phyloP scores from a whole-genome alignment of 768 basidiomycete species.

The Leucocoprinus sp. region DNA sequence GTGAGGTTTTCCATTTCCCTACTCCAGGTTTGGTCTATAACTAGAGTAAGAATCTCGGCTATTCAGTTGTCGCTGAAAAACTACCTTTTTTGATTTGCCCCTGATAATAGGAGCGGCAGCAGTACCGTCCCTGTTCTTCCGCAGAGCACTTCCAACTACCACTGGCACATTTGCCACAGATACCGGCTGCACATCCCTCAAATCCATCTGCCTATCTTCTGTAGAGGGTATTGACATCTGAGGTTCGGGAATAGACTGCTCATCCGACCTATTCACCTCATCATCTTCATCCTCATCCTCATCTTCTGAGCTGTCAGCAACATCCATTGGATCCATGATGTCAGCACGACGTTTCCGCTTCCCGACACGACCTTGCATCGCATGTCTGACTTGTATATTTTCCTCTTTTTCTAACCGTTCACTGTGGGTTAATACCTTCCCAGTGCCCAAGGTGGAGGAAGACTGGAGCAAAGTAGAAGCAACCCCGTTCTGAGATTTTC shows the following conservation, averaged over 20 bases:
- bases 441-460: conserved; percentile 79
- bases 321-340: conserved; percentile 29
- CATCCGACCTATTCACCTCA: conserved; percentile 13
- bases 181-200: conserved; percentile 8
- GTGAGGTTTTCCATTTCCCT: conserved; percentile 14
- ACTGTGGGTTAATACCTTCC: conserved; percentile 50
- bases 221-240: conserved; percentile 2
- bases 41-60: conserved; percentile 13
- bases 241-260: conserved; percentile 10
- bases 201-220: conserved; percentile 7
- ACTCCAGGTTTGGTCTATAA: conserved; percentile 54
- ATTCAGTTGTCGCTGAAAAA: background rate
- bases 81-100: conserved; percentile 27
- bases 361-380: conserved; percentile 38
- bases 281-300: conserved; percentile 26
- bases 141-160: conserved; percentile 56
- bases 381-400: conserved; percentile 47
- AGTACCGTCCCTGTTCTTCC: conserved; percentile 57
- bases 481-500: conserved; percentile 18
- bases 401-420: conserved; percentile 52
- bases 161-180: conserved; percentile 16
- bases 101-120: conserved; percentile 42
- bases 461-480: conserved; percentile 58
- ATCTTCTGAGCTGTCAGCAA: conserved; percentile 20
- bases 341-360: conserved; percentile 42